Conservation (phyloP, 2,329 filamentous ascomycete genomes). For the Xylariaceae sp. region DNA sequence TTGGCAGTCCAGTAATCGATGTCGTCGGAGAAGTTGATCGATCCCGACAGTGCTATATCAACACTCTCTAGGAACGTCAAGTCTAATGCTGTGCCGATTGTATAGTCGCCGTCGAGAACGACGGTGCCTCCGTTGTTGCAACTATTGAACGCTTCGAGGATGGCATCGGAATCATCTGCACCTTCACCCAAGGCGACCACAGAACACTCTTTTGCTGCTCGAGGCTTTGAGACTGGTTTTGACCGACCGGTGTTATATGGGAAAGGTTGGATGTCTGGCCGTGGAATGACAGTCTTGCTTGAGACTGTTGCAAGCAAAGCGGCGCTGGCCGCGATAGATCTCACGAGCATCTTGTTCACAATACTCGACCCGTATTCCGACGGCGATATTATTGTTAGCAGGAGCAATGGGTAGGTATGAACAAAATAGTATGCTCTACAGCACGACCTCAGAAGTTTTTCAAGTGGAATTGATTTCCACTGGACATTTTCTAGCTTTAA, state of each 20-base stretch:
- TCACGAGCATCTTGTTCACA: no score
- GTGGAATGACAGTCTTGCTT: slow-evolving; percentile 3
- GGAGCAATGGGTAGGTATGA: neutral
- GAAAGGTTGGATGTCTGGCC: slow-evolving; percentile 17
- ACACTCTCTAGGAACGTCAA: slow-evolving; percentile 62
- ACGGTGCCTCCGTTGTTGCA: slow-evolving; percentile 65
- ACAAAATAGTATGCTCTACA: neutral
- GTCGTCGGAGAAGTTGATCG: slow-evolving; percentile 60
- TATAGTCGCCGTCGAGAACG: slow-evolving; percentile 58
- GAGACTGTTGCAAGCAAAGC: slow-evolving; percentile 3
- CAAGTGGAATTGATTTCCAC: neutral
- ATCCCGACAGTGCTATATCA: slow-evolving; percentile 57
- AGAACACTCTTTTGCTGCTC: slow-evolving; percentile 14
- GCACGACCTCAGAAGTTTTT: neutral
- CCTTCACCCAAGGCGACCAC: slow-evolving; percentile 9
- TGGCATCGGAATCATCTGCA: slow-evolving; percentile 33
- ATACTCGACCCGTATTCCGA: no score
- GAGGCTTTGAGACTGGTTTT: slow-evolving; percentile 4
- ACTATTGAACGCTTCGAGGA: slow-evolving; percentile 50
- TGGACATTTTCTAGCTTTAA: neutral
- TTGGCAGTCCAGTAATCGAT: slow-evolving; percentile 67
- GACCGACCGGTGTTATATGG: slow-evolving; percentile 19
- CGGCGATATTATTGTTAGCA: no score
- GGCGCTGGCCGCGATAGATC: neutral
- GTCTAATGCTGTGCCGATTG: slow-evolving; percentile 62